Evolutionary conservation across 192 early-diverging fungal species (phyloP), one percentile per base, ranked within the genome.

Genomic region (Coemansia interrupta): DNA sequence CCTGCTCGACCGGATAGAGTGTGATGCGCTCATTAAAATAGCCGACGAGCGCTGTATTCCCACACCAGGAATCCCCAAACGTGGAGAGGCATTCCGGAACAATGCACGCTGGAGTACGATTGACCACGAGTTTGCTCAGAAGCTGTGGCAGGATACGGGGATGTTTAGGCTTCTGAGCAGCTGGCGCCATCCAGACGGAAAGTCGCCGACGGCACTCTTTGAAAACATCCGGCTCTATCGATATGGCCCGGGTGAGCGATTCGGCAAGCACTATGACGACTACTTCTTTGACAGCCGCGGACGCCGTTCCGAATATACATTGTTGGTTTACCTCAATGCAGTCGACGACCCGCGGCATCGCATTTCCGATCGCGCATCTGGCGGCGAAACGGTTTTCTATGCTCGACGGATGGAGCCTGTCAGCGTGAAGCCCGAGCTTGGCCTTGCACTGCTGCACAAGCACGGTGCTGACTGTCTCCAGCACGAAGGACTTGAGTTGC

Each of bases 211-310:
- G 0, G 82, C 82, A 0, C 57, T 85, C 43, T 69, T 80, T 38
- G 75, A 74, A 8, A 83, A 82, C 73, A 82, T 85, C 29, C 75
- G 82, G 8, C 70, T 85, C n/a, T 85, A 85, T 55, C 63, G 84
- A 11, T 85, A 85, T 54, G 79, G 78, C n/a, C 73, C 78, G 1
- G 82, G 82, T 1, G 75, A 85, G 61, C 72, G 77, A 8, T 85
- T 85, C 39, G 84, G 80, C 19, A 77, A 78, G 24, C 84, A 85
- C 60, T 85, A 85, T 18, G 84, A 85, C 54, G 84, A 85, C 54
- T 75, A 78, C 14, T 80, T 83, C 15, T 66, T 65, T 42, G 83
- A 84, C 42, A 49, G 22, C 28, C 68, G 52, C 15, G 79, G 82
- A 7, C 80, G 83, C 4, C 64, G 73, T 0, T 77, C 80, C 2